These are phyloP conservation scores for Aspergillus sergii DNA, from an alignment of 2,329 filamentous ascomycete species.

Conservation along the genomic window DNA sequence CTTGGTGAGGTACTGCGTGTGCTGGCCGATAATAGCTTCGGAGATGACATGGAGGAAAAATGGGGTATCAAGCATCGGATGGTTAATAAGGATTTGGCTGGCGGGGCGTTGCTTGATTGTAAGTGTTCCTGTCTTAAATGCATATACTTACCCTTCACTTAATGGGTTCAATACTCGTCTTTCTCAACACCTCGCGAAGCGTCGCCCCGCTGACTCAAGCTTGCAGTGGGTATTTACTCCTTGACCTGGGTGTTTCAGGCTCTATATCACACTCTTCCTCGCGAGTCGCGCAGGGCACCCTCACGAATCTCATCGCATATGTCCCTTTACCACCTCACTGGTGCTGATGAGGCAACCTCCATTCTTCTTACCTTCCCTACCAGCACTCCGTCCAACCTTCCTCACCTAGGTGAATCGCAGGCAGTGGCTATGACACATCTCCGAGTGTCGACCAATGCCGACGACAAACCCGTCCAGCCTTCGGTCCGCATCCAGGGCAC, in stretches of 20 bases:
- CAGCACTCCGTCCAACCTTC: conserved; percentile 46
- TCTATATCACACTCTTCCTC: conserved; percentile 76
- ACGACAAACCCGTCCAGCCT: conserved; percentile 63
- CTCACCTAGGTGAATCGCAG: conserved; percentile 57
- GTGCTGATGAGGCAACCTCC: conserved; percentile 76
- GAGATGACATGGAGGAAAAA: conserved; percentile 61
- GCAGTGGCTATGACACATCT: conserved; percentile 72
- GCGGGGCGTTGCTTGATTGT: conserved; percentile 77
- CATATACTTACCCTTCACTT: background rate
- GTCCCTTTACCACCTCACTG: conserved; percentile 70
- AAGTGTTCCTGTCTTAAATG: conserved; percentile 22
- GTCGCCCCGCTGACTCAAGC: background rate
- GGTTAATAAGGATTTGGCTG: conserved; percentile 80
- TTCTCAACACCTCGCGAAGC: background rate
- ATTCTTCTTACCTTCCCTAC: conserved; percentile 76
- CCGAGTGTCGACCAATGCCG: conserved; percentile 64
- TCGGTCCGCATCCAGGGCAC: conserved; percentile 79
- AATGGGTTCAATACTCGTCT: background rate
- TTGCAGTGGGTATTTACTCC: conserved; percentile 75
- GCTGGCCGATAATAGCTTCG: conserved; percentile 64
- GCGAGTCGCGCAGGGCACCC: conserved; percentile 65
- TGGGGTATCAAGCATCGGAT: conserved; percentile 70
- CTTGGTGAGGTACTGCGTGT: conserved; percentile 63
- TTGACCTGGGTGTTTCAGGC: conserved; percentile 91
- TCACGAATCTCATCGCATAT: conserved; percentile 66